phyloP scores from a whole-genome alignment of 1,139 yeast genomes.

The Arxiozyma slooffiae region DNA sequence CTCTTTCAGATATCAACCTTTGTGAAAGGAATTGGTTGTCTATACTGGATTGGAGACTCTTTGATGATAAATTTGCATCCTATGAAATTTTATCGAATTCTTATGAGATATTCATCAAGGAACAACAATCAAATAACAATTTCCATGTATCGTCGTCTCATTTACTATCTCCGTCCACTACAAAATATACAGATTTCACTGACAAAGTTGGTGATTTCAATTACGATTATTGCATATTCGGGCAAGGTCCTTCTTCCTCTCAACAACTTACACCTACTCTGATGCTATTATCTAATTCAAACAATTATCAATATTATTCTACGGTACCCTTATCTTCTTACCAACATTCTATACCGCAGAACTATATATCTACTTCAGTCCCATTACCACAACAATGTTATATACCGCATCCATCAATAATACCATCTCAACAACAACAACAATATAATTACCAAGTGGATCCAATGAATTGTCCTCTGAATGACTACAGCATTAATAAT shows the following conservation, averaged over 20 bases:
- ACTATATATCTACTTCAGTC: neutral
- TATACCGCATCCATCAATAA: neutral
- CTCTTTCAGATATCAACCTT: conserved; percentile 47
- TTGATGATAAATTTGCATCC: conserved; percentile 23
- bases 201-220: conserved; percentile 9
- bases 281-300: neutral
- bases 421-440: conserved; percentile 5
- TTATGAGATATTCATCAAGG: conserved; percentile 16
- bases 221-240: conserved; percentile 15
- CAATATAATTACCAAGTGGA: neutral
- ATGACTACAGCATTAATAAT: neutral
- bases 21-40: conserved; percentile 69
- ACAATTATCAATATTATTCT: neutral
- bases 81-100: conserved; percentile 24
- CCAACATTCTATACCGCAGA: neutral
- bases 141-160: neutral
- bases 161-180: conserved; percentile 6
- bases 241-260: neutral
- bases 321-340: neutral
- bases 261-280: neutral
- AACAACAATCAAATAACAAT: neutral
- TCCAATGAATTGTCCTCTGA: neutral
- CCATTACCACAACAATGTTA: neutral
- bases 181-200: conserved; percentile 1
- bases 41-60: conserved; percentile 32